These are phyloP conservation scores for Veloboletus limbatus DNA, from an alignment of 1,284 basidiomycete species.

Conservation along the genomic window DNA sequence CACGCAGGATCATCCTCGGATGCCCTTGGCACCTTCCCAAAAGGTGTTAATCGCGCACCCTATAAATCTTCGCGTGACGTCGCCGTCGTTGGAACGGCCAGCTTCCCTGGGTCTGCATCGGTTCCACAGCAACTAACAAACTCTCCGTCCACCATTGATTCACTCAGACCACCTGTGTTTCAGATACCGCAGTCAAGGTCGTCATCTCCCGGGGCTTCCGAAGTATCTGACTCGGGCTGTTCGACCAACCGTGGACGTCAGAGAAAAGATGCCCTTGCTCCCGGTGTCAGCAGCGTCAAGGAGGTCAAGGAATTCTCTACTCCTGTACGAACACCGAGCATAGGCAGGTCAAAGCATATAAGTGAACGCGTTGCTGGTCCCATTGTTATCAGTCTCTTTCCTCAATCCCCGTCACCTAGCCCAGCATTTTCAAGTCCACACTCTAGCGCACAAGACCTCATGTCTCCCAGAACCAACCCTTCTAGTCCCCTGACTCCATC, in stretches of 20 bases:
- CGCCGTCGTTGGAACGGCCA: constrained; percentile 51
- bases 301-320: constrained; percentile 27
- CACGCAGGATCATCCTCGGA: constrained; percentile 51
- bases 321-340: constrained; percentile 48
- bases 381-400: constrained; percentile 46
- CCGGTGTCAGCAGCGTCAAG: constrained; percentile 30
- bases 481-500: constrained; percentile 28
- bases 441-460: constrained; percentile 31
- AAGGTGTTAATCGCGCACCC: constrained; percentile 22
- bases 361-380: constrained; percentile 56
- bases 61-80: constrained; percentile 52
- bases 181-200: constrained; percentile 52
- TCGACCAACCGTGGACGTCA: constrained; percentile 28
- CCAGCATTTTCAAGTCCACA: constrained; percentile 24
- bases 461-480: constrained; percentile 28
- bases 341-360: constrained; percentile 57
- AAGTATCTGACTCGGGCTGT: constrained; percentile 36
- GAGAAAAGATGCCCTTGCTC: constrained; percentile 36
- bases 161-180: constrained; percentile 46
- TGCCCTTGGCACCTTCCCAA: constrained; percentile 20
- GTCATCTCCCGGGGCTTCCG: constrained; percentile 41
- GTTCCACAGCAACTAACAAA: constrained; percentile 26
- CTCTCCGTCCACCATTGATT: constrained; percentile 14
- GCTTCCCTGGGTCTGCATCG: constrained; percentile 26
- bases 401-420: constrained; percentile 27